Percentiles rank a stretch among this genome's conserved stretches.
Conservation (phyloP, 768 basidiomycete genomes). For the Boletellus ananiceps region DNA sequence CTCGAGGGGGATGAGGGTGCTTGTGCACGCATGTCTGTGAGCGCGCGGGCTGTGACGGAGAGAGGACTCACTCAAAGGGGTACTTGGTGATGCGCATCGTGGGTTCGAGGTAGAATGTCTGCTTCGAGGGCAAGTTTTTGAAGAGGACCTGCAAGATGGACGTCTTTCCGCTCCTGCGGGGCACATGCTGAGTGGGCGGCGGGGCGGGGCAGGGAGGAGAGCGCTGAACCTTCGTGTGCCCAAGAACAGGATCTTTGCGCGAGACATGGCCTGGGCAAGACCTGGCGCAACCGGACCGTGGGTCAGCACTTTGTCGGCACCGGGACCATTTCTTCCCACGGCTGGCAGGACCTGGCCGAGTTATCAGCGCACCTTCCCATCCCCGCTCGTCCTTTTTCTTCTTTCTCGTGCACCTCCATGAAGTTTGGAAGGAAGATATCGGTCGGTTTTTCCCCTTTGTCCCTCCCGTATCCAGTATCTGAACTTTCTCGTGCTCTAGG, state of each 20-base stretch:
- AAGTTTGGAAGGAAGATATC: conserved; percentile 81
- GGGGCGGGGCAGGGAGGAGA: background rate
- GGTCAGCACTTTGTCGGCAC: too few species aligned
- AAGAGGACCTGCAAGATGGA: conserved; percentile 92
- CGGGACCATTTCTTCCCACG: conserved; percentile 8
- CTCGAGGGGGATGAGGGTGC: conserved; percentile 88
- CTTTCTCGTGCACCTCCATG: conserved; percentile 37
- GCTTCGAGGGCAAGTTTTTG: conserved; percentile 73
- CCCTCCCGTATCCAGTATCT: background rate
- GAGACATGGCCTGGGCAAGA: conserved; percentile 5
- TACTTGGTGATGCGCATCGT: conserved; percentile 75
- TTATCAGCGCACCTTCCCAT: background rate
- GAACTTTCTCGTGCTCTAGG: conserved; percentile 37
- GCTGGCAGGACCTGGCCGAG: background rate
- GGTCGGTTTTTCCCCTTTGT: conserved; percentile 33
- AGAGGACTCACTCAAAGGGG: conserved; percentile 66
- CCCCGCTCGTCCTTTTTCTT: background rate
- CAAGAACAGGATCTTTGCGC: conserved; percentile 69
- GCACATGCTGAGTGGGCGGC: conserved; percentile 1
- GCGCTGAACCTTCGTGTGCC: conserved; percentile 58
- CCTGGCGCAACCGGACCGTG: too few species aligned
- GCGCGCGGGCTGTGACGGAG: background rate
- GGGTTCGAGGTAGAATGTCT: conserved; percentile 87
- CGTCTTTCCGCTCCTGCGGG: conserved; percentile 80
- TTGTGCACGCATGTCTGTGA: conserved; percentile 28